Base-by-base conservation (phyloP, 768 basidiomycete species). In the Auricularia sp. region DNA sequence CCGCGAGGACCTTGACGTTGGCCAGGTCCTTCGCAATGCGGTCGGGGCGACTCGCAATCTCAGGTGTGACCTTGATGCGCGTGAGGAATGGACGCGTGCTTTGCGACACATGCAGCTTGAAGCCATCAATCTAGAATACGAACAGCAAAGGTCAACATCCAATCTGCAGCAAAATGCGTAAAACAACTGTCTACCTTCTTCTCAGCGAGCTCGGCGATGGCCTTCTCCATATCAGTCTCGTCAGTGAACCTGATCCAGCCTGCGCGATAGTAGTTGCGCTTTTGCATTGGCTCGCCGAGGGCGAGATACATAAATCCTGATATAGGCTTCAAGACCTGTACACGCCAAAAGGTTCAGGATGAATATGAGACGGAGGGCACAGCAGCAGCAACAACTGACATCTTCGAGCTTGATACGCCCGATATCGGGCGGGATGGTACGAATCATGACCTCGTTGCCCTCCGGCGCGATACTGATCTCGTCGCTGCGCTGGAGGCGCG, bases 401-500 rank as follows among this genome's bases (percentile, higher is more conserved):
- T 92, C 90, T 78, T 98, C 94, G 42, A 98, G 80, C 71, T 92
- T 94, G 61, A 89, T 77, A 39, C 94, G 86, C 36, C 91, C 90
- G 70, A 94, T 94, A 68, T 94, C 91, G 33, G 94, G 94, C 59
- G 94, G 94, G 68, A 97, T 94, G 18, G 93, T 94, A 66, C 94
- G 86, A 72, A 97, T 94, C 85, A 95, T 94, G 64, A 97, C 87
- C 72, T 97, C 89, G 69, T 91, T 92, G 29, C 90, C 91, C 70
- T 93, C 90, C 16, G 89, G 84, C 51, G 80, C 77, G 29, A 83
- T 86, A 64, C 85, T 83, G 65, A 83, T 74, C 71, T 94, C 92
- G 71, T 92, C 87, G 6, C 84, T 87, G 54, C 68, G 61, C 18
- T n/a, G 35, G 34, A 29, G 21, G 21, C 80, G 81, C 69, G 74